Percentiles rank a stretch among this genome's conserved stretches.
phyloP scores from a whole-genome alignment of 805 yeast species.

The Saturnispora ahearnii region DNA sequence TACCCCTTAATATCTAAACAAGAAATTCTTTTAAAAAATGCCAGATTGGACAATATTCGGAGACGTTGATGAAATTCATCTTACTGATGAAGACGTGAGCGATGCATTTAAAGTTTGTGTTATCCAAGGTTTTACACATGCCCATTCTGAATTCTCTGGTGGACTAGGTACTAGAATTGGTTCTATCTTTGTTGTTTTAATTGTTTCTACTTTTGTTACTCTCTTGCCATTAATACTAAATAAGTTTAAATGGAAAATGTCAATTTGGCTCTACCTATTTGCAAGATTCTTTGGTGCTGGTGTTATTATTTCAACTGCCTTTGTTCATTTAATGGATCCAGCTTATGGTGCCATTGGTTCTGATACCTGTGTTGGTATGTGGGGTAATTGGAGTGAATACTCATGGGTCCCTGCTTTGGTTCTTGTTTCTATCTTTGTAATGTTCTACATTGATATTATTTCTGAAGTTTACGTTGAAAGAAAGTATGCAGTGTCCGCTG shows the following conservation, averaged over 20 bases:
- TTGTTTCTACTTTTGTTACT: conserved; percentile 46
- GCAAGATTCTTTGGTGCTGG: conserved; percentile 73
- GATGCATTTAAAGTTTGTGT: conserved; percentile 18
- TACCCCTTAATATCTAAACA: too few species aligned
- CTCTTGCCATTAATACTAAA: conserved; percentile 51
- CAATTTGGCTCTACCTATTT: conserved; percentile 51
- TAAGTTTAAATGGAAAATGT: conserved; percentile 39
- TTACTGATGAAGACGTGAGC: conserved; percentile 11
- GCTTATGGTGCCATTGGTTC: conserved; percentile 51
- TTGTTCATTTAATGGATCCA: conserved; percentile 60
- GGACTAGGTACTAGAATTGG: conserved; percentile 37
- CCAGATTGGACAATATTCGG: conserved; percentile 11
- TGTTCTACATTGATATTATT: conserved; percentile 38
- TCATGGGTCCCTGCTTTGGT: conserved; percentile 45
- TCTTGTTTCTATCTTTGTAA: conserved; percentile 34
- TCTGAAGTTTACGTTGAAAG: conserved; percentile 35
- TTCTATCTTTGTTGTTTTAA: conserved; percentile 49
- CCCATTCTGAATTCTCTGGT: conserved; percentile 17
- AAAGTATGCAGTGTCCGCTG: conserved; percentile 14
- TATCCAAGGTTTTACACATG: conserved; percentile 16
- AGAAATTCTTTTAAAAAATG: conserved; percentile 5
- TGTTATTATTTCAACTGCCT: conserved; percentile 72
- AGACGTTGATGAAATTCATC: conserved; percentile 5
- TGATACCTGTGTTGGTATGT: conserved; percentile 45
- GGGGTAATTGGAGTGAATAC: conserved; percentile 41